Evolutionary conservation across 768 basidiomycete genomes (phyloP).

Genomic region (Rubroboletus pulcherrimus): DNA sequence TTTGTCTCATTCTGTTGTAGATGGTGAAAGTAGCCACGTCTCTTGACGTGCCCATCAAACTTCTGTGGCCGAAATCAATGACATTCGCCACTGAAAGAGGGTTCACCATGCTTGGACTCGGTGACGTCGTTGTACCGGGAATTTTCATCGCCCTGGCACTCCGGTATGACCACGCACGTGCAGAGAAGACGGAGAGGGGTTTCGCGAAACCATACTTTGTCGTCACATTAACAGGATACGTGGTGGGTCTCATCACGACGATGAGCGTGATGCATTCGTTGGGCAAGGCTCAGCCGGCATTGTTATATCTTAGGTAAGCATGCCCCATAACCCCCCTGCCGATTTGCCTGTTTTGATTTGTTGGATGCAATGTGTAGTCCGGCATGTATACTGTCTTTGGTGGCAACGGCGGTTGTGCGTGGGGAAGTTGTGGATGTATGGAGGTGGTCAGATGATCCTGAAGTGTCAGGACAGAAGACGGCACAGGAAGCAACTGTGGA

Average conservation of each 20-base stretch:
- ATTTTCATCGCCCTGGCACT: conserved; percentile 80
- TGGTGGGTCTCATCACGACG: conserved; percentile 66
- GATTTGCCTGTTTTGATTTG: not conserved
- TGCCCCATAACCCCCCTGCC: not conserved
- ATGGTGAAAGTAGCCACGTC: conserved; percentile 93
- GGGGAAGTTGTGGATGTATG: conserved; percentile 73
- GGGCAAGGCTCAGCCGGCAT: conserved; percentile 79
- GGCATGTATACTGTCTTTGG: conserved; percentile 70
- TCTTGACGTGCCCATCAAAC: conserved; percentile 90
- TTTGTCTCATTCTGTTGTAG: conserved; percentile 34
- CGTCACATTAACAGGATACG: conserved; percentile 66
- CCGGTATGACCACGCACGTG: conserved; percentile 72
- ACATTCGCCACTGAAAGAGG: conserved; percentile 48
- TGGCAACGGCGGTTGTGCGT: conserved; percentile 50
- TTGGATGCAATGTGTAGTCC: conserved; percentile 43
- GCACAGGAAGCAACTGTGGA: conserved; percentile 9
- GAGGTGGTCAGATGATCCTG: conserved; percentile 63
- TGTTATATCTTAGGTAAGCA: conserved; percentile 83
- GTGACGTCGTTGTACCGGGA: conserved; percentile 72
- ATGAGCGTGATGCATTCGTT: conserved; percentile 84
- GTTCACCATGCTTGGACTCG: conserved; percentile 88
- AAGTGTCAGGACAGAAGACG: conserved; percentile 21
- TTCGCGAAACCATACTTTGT: conserved; percentile 76
- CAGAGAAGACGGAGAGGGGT: conserved; percentile 25
- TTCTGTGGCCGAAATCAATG: conserved; percentile 78